Conservation (phyloP, 2,329 filamentous ascomycete species). For the Alternaria ethzedia region DNA sequence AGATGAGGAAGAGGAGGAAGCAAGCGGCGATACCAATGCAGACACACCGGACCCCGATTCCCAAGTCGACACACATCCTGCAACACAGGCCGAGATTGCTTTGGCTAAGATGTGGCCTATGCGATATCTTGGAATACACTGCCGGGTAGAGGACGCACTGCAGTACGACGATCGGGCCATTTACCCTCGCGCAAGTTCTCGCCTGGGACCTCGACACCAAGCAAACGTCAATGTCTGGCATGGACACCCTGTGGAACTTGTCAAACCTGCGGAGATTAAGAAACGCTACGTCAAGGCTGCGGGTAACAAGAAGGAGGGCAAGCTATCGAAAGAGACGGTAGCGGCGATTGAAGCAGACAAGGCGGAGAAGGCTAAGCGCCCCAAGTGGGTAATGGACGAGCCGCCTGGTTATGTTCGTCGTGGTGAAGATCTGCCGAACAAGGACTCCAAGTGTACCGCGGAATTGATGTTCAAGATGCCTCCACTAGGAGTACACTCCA, state of each 20-base stretch:
- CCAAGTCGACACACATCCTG: conserved; percentile 65
- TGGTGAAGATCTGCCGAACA: conserved; percentile 77
- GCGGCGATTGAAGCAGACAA: conserved; percentile 84
- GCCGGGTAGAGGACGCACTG: conserved; percentile 90
- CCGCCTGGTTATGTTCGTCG: conserved; percentile 84
- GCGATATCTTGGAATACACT: conserved; percentile 93
- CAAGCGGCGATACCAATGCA: conserved; percentile 68
- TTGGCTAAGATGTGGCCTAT: conserved; percentile 96
- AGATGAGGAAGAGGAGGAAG: conserved; percentile 73
- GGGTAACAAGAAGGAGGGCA: conserved; percentile 74
- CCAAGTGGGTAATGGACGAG: conserved; percentile 93
- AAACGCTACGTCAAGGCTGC: conserved; percentile 70
- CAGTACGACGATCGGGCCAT: conserved; percentile 95
- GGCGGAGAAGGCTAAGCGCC: conserved; percentile 76
- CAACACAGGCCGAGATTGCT: conserved; percentile 85
- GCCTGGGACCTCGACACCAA: conserved; percentile 89
- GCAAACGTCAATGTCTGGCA: conserved; percentile 85
- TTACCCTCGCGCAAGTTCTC: conserved; percentile 92
- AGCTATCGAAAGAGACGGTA: conserved; percentile 78
- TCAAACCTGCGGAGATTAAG: conserved; percentile 86
- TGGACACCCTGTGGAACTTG: conserved; percentile 84
- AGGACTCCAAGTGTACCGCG: conserved; percentile 77
- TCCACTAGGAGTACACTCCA: conserved; percentile 54
- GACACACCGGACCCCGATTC: conserved; percentile 55
- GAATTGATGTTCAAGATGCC: conserved; percentile 81